These are phyloP conservation scores for Aschersonia sp. DNA, from an alignment of 2,329 filamentous ascomycete species.

Conservation along the genomic window DNA sequence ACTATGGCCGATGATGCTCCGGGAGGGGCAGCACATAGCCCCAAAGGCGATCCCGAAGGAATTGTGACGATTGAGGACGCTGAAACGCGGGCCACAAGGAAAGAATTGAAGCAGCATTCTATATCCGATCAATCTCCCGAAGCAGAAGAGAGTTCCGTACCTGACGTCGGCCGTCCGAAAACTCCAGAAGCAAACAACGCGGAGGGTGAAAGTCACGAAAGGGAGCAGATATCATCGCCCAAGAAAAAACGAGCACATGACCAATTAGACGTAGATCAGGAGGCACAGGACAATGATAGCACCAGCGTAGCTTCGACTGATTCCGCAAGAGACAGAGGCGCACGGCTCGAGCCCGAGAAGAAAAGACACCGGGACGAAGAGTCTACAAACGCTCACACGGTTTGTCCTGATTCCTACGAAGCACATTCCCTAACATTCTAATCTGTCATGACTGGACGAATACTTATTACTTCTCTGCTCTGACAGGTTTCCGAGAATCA, in stretches of 20 bases:
- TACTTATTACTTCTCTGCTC: neutral
- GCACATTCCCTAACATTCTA: neutral
- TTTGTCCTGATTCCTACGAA: conserved; percentile 10
- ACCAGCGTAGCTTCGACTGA: conserved; percentile 26
- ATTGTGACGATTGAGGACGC: conserved; percentile 39
- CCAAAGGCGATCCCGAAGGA: conserved; percentile 18
- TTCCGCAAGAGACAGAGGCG: conserved; percentile 33
- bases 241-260: conserved; percentile 54
- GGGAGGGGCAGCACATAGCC: conserved; percentile 22
- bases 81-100: conserved; percentile 47
- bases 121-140: conserved; percentile 33
- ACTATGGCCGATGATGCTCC: conserved; percentile 30
- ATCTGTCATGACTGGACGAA: neutral
- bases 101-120: conserved; percentile 49
- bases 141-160: neutral
- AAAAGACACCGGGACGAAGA: conserved; percentile 46
- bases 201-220: conserved; percentile 21
- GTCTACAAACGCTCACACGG: conserved; percentile 15
- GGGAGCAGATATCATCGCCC: conserved; percentile 40
- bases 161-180: conserved; percentile 11
- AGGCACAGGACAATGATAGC: conserved; percentile 25
- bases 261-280: conserved; percentile 37
- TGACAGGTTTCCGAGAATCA: neutral
- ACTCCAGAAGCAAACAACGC: conserved; percentile 21
- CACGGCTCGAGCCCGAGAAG: conserved; percentile 43